phyloP scores from a whole-genome alignment of 306 rosid genomes.

The Quercus robur region DNA sequence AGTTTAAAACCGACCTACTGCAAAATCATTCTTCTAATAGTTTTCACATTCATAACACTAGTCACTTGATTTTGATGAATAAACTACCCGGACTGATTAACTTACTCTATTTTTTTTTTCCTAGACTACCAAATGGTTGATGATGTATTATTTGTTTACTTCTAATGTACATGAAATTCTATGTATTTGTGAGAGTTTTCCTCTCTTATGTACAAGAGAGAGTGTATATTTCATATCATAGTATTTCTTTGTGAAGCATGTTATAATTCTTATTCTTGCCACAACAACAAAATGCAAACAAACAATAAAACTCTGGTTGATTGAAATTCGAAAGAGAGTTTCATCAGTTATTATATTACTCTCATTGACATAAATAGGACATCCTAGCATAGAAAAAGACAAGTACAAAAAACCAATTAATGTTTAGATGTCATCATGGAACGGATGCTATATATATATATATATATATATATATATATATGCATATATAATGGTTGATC shows the following conservation, averaged over 20 bases:
- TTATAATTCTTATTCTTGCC: no score
- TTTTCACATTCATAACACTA: constrained; percentile 4
- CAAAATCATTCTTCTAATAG: constrained; percentile 9
- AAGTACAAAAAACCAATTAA: no score
- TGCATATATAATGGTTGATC: no score
- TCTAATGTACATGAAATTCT: neutral
- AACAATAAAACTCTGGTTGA: neutral
- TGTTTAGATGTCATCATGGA: no score
- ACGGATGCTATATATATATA: no score
- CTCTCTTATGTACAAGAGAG: neutral
- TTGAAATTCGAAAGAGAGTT: neutral
- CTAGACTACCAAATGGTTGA: neutral
- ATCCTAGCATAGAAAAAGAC: no score
- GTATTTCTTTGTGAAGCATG: neutral
- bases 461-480: no score
- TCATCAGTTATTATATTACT: neutral
- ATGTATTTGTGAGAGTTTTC: neutral
- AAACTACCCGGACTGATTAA: neutral
- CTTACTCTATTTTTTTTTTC: neutral
- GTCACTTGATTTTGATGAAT: constrained; percentile 8
- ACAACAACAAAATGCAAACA: neutral
- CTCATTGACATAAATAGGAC: no score
- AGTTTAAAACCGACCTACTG: constrained; percentile 1
- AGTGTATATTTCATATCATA: no score
- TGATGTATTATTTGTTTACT: neutral